phyloP scores from a whole-genome alignment of 169 alveolate species.

The Plasmodium knowlesi region DNA sequence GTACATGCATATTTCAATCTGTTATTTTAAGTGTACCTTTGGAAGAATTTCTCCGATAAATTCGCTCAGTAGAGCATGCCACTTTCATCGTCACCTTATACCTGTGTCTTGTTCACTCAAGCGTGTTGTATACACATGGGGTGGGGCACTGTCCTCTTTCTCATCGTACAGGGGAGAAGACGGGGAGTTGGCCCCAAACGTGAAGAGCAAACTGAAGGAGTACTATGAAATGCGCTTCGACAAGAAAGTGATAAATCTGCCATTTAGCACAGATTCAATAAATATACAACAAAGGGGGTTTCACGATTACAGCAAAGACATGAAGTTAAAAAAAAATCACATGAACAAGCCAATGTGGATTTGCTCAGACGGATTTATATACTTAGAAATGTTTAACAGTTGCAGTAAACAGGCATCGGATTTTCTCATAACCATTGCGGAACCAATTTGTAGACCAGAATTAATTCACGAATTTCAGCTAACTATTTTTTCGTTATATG shows the following conservation, averaged over 20 bases:
- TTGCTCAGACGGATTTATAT: slow-evolving; percentile 90
- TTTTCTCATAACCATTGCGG: slow-evolving; percentile 97
- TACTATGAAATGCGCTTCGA: slow-evolving; percentile 70
- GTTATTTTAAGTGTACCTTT: not conserved
- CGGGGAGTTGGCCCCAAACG: slow-evolving; percentile 28
- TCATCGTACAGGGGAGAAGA: not conserved
- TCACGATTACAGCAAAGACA: slow-evolving; percentile 85
- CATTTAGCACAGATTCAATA: slow-evolving; percentile 87
- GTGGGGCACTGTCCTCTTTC: not conserved
- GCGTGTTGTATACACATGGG: not conserved
- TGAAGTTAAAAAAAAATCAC: slow-evolving; percentile 87
- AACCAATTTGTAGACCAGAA: slow-evolving; percentile 97
- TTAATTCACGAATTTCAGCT: slow-evolving; percentile 96
- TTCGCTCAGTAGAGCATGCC: not conserved
- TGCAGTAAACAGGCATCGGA: slow-evolving; percentile 95
- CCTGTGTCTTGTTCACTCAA: not conserved
- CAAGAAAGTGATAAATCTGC: slow-evolving; percentile 75
- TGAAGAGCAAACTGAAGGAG: slow-evolving; percentile 45
- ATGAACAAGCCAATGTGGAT: slow-evolving; percentile 91
- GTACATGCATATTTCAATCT: not conserved
- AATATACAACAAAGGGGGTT: slow-evolving; percentile 84
- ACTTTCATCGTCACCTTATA: not conserved
- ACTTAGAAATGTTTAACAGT: slow-evolving; percentile 85
- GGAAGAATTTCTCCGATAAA: not conserved
- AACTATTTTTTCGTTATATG: slow-evolving; percentile 93